Evolutionary conservation across 2,329 filamentous ascomycete species (phyloP).

Genomic region (Herpotrichia juniperi): DNA sequence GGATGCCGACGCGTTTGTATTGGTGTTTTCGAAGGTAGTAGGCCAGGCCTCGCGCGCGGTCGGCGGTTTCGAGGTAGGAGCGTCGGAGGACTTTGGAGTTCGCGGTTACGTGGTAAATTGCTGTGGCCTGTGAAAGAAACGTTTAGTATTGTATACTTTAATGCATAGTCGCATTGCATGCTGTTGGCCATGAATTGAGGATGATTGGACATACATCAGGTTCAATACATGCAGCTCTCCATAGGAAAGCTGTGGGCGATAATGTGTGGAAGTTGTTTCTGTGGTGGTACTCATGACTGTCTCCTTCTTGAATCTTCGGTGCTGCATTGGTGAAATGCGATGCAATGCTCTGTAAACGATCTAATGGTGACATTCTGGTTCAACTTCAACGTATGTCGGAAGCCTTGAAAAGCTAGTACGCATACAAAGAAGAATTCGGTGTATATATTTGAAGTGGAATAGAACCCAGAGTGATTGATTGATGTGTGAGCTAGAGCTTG

Average conservation of each 20-base stretch:
- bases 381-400: neutral
- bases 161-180: too few relatives aligned
- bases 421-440: neutral
- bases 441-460: neutral
- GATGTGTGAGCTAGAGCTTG: neutral
- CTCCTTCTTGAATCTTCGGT: constrained; percentile 43
- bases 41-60: constrained; percentile 84
- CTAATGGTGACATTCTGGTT: constrained; percentile 18
- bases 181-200: neutral
- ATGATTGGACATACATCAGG: constrained; percentile 62
- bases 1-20: constrained; percentile 79
- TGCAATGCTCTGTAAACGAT: constrained; percentile 44
- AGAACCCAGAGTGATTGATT: too few relatives aligned
- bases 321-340: constrained; percentile 43
- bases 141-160: neutral
- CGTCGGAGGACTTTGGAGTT: constrained; percentile 76
- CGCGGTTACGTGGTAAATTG: constrained; percentile 83
- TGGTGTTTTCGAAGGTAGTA: constrained; percentile 82
- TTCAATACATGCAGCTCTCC: constrained; percentile 85
- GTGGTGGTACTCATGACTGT: constrained; percentile 50
- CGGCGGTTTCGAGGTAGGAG: constrained; percentile 80
- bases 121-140: constrained; percentile 69
- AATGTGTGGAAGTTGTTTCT: constrained; percentile 74
- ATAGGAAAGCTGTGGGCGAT: constrained; percentile 85
- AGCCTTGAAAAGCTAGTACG: neutral